Base-by-base conservation (phyloP, 2,329 filamentous ascomycete species). In the Colletotrichum sp. region DNA sequence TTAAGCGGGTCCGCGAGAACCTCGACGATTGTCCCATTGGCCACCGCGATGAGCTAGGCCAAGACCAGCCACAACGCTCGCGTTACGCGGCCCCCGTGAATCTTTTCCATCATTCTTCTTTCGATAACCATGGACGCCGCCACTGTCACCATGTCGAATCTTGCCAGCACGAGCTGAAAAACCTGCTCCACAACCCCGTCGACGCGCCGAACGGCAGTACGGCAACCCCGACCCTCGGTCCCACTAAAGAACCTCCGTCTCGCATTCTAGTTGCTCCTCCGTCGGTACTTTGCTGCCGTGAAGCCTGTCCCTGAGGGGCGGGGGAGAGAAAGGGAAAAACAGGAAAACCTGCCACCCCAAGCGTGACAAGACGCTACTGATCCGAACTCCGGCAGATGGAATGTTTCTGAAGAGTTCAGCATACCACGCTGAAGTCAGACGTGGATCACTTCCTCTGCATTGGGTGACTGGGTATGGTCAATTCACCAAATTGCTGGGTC, bases 11-110 rank as follows among this genome's bases (percentile, higher is more conserved):
- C 2, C 22, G 1, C 1, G 1, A 7, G 2, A 2, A 6, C 62
- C 16, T 1, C 18, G 16, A 58, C 16, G 27, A 22, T 25, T 56
- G 56, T 60, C 28, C 52, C 36, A 60, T 32, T 48, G 69, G 32
- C 48, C 69, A 10, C 39, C 16, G 18, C 56, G 15, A 60, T 62
- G 34, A 69, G 58, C 34, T 39, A 66, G 52, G 68, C 61, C 39
- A 28, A 56, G 61, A 30, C 22, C 62, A 76, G 74, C 70, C 60
- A 69, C 70, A 69, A 8, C 65, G 48, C 16, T n/a, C 74, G 48
- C 56, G 64, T 74, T 74, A 73, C 74, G 70, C 70, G 70, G 70
- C 74, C 73, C 67, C 64, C 64, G 67, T 28, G 39, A 28, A 56
- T 25, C 43, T 39, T n/a, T 52, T 60, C 48, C 16, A 34, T 25